These are phyloP conservation scores for Colletotrichum plurivorum DNA, from an alignment of 2,329 filamentous ascomycete genomes.

Conservation along the genomic window DNA sequence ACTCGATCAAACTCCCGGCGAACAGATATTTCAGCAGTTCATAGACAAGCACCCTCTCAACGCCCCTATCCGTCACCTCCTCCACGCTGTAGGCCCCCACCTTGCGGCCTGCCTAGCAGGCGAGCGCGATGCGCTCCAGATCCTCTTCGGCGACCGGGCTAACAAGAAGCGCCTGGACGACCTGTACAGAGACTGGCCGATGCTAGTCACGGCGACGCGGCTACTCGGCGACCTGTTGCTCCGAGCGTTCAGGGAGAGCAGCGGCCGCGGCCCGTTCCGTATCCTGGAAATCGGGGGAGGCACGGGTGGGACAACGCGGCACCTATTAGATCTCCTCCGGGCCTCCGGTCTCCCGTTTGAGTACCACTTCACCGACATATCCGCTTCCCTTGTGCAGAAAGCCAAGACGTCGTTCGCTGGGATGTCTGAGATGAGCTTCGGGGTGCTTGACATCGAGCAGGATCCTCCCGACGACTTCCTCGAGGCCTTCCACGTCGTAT, in stretches of 20 bases:
- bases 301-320: slow-evolving; percentile 57
- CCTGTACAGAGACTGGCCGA: slow-evolving; percentile 51
- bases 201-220: slow-evolving; percentile 43
- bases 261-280: slow-evolving; percentile 42
- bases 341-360: slow-evolving; percentile 44
- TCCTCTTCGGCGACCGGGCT: slow-evolving; percentile 54
- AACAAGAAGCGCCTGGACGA: slow-evolving; percentile 50
- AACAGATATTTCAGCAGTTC: slow-evolving; percentile 45
- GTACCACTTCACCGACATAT: slow-evolving; percentile 61
- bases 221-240: slow-evolving; percentile 43
- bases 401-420: slow-evolving; percentile 46
- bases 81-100: slow-evolving; percentile 48
- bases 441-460: slow-evolving; percentile 49
- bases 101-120: slow-evolving; percentile 57
- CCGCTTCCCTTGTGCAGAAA: slow-evolving; percentile 48
- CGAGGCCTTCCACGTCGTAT: slow-evolving; percentile 48
- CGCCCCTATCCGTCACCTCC: slow-evolving; percentile 48
- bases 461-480: slow-evolving; percentile 36
- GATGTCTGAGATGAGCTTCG: slow-evolving; percentile 44
- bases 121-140: slow-evolving; percentile 49
- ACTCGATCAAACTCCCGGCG: slow-evolving; percentile 26
- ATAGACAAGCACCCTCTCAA: slow-evolving; percentile 50
- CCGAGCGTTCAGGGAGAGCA: slow-evolving; percentile 12
- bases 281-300: slow-evolving; percentile 61
- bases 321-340: slow-evolving; percentile 47